Evolutionary conservation across 2,329 filamentous ascomycete genomes (phyloP).

Genomic region (Alternaria consortialis): DNA sequence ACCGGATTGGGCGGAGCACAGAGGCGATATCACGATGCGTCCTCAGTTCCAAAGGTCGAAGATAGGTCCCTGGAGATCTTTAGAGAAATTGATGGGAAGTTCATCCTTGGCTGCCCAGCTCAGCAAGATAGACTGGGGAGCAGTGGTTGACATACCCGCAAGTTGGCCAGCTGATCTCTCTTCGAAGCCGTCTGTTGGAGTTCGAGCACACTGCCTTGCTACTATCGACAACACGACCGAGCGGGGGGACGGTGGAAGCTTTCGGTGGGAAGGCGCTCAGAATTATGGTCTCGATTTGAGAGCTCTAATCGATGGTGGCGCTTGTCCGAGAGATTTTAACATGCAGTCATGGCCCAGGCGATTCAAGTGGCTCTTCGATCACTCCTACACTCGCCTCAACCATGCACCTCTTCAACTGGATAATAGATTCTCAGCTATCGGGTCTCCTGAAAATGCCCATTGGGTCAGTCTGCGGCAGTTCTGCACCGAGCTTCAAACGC

Average conservation of each 20-base stretch:
- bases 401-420: neutral
- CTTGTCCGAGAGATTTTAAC: neutral
- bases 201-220: slow-evolving; percentile 19
- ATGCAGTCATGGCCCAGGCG: slow-evolving; percentile 12
- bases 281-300: slow-evolving; percentile 7
- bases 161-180: neutral
- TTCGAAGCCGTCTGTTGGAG: slow-evolving; percentile 3
- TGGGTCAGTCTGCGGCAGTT: slow-evolving; percentile 8
- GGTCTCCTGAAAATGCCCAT: neutral
- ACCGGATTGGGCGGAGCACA: slow-evolving; percentile 16
- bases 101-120: neutral
- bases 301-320: neutral
- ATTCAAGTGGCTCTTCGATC: slow-evolving; percentile 19
- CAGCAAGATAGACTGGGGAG: slow-evolving; percentile 7
- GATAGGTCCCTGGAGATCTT: slow-evolving; percentile 20
- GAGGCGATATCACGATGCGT: slow-evolving; percentile 8
- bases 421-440: neutral
- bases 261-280: slow-evolving; percentile 9
- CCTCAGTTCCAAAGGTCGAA: slow-evolving; percentile 15
- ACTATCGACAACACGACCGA: slow-evolving; percentile 12
- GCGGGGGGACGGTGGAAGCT: neutral
- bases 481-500: slow-evolving; percentile 15
- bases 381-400: neutral
- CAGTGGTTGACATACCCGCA: slow-evolving; percentile 9
- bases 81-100: slow-evolving; percentile 13